These are phyloP conservation scores for Pythium brachiatum DNA, from an alignment of 352 stramenopile species.

Conservation along the genomic window DNA sequence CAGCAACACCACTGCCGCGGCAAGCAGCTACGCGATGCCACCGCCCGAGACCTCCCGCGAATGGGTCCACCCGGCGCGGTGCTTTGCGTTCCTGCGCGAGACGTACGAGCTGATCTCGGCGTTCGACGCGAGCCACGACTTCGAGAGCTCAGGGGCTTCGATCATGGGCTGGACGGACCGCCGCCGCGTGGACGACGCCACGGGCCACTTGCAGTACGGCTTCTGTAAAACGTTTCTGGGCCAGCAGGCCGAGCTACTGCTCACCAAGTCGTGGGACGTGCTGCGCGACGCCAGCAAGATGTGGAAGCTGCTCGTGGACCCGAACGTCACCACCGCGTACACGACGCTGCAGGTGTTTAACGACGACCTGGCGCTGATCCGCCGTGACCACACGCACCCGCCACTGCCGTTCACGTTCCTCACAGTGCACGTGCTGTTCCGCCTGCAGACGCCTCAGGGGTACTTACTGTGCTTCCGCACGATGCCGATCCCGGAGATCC, in stretches of 20 bases:
- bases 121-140: slow-evolving; percentile 17
- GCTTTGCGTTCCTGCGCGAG: slow-evolving; percentile 54
- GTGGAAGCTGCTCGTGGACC: slow-evolving; percentile 44
- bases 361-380: slow-evolving; percentile 57
- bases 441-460: slow-evolving; percentile 50
- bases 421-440: slow-evolving; percentile 59
- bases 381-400: slow-evolving; percentile 47
- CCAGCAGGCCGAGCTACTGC: slow-evolving; percentile 21
- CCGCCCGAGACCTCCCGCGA: background rate
- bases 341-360: slow-evolving; percentile 50
- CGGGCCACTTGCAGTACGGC: slow-evolving; percentile 22
- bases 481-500: slow-evolving; percentile 47
- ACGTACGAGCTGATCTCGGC: slow-evolving; percentile 48
- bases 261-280: slow-evolving; percentile 25
- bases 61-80: slow-evolving; percentile 19
- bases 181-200: slow-evolving; percentile 18
- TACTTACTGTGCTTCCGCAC: slow-evolving; percentile 61
- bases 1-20: background rate
- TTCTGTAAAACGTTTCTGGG: slow-evolving; percentile 25
- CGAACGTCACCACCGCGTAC: slow-evolving; percentile 41
- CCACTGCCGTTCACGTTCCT: slow-evolving; percentile 48
- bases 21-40: background rate
- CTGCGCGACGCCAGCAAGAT: slow-evolving; percentile 35
- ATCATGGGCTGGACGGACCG: slow-evolving; percentile 25
- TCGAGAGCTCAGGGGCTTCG: slow-evolving; percentile 17